These are phyloP conservation scores for Phytophthora citricola DNA, from an alignment of 352 stramenopile genomes.

Conservation along the genomic window DNA sequence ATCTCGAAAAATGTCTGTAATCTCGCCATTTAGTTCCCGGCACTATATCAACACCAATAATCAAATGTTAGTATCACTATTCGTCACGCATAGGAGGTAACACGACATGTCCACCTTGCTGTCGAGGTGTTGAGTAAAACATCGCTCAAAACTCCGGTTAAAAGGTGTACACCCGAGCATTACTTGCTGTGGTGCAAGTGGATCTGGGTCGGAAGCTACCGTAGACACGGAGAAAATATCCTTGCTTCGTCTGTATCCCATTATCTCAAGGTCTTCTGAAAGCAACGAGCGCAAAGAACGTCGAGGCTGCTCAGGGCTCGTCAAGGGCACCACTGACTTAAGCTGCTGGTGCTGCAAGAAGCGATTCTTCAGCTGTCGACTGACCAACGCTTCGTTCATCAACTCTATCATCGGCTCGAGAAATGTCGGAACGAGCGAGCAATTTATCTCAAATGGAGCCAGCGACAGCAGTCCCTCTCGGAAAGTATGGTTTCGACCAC, in stretches of 20 bases:
- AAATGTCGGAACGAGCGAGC: slow-evolving; percentile 51
- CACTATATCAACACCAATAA: slow-evolving; percentile 41
- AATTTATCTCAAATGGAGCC: slow-evolving; percentile 54
- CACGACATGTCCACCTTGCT: slow-evolving; percentile 22
- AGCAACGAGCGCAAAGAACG: slow-evolving; percentile 22
- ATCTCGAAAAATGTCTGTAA: slow-evolving; percentile 61
- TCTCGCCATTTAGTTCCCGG: slow-evolving; percentile 47
- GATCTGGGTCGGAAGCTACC: neutral
- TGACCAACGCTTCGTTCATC: slow-evolving; percentile 60
- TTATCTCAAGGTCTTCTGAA: slow-evolving; percentile 19
- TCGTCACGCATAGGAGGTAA: no score
- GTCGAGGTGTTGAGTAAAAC: slow-evolving; percentile 43
- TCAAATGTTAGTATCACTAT: neutral
- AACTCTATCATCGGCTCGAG: slow-evolving; percentile 37
- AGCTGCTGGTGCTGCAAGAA: slow-evolving; percentile 52
- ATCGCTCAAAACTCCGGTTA: slow-evolving; percentile 39
- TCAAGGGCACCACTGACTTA: slow-evolving; percentile 1
- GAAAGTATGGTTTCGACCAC: slow-evolving; percentile 44
- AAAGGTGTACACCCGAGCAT: slow-evolving; percentile 49
- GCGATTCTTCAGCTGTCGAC: slow-evolving; percentile 70
- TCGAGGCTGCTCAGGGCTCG: neutral
- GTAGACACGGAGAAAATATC: slow-evolving; percentile 9
- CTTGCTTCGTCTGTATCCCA: slow-evolving; percentile 11
- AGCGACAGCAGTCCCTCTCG: slow-evolving; percentile 43
- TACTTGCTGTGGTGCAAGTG: slow-evolving; percentile 8